Conservation (phyloP, 441 rosid species). For the Pelargonium exstipulatum region DNA sequence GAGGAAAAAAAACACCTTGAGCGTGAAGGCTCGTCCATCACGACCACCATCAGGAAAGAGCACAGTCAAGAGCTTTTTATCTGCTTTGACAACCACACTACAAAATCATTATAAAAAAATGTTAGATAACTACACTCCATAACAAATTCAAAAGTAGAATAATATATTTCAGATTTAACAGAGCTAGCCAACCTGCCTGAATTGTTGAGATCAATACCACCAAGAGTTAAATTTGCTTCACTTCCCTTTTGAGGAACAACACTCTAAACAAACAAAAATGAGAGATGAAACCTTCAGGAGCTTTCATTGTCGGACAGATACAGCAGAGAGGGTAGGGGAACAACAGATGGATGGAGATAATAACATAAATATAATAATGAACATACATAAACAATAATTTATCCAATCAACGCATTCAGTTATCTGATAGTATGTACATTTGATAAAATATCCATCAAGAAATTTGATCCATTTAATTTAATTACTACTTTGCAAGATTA, state of each 20-base stretch:
- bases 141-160: neutral
- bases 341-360: neutral
- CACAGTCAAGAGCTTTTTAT: constrained; percentile 90
- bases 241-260: constrained; percentile 71
- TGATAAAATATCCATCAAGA: neutral
- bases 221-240: constrained; percentile 95
- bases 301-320: constrained; percentile 2
- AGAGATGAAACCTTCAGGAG: constrained; percentile 22
- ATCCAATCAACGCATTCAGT: neutral
- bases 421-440: neutral
- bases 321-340: neutral
- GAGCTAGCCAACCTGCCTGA: constrained; percentile 99
- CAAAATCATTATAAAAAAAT: constrained; percentile 28
- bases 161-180: constrained; percentile 22
- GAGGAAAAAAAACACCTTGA: constrained; percentile 54
- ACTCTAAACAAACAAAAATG: constrained; percentile 47
- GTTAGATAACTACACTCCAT: constrained; percentile 29
- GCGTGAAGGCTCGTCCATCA: constrained; percentile 95
- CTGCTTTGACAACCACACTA: constrained; percentile 95
- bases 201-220: constrained; percentile 99
- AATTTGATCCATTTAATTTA: neutral
- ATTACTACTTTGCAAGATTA: neutral
- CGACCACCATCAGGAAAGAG: constrained; percentile 87
- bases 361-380: neutral
- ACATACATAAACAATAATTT: neutral